Evolutionary conservation across 371 early-diverging fungal genomes (phyloP), one percentile per base, ranked within the genome.

Genomic region (Mucor circinelloides): DNA sequence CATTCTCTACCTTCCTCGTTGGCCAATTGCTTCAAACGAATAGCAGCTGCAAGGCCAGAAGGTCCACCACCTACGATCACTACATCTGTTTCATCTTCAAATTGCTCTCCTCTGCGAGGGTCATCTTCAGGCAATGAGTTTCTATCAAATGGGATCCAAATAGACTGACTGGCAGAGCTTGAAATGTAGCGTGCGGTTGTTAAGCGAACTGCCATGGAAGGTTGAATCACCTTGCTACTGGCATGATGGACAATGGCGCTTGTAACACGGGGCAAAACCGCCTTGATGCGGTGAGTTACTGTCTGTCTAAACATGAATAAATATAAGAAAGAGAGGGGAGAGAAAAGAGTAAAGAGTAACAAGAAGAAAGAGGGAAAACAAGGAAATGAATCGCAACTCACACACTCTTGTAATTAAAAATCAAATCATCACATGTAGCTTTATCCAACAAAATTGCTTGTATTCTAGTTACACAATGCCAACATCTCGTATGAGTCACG

Each of bases 1-100:
- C 95, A 69, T 58, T 97, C 98, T 75, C 90, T 91, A 61, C 90
- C 94, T 61, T 92, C 87, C 46, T 88, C 91, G 34, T 86, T 87
- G 34, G 97, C 97, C 27, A 91, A 86, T 83, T 99, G 97, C 81
- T 93, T 94, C 46, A 97, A 66, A 36, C 93, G 89, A 79, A 99
- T 99, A 27, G 97, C 98, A 23, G 99, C 99, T 23, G 95, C 83
- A 48, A 99, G 80, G 30, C 98, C 98, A 25, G 98, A 88, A 21
- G 99, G 99, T 0, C 99, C 99, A 62, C 89, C 98, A 38, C 99
- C 99, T 28, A 99, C 93, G 69, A 99, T 97, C 32, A 95, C 93
- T 1, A 99, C 96, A 74, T 99, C 99, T 23, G 95, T 93, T 65
- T 97, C 96, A 72, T 97, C 94, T 3, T 82, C 88, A 61, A 87